phyloP scores from a whole-genome alignment of 2,329 filamentous ascomycete species.

The Coniochaeta prunicola region DNA sequence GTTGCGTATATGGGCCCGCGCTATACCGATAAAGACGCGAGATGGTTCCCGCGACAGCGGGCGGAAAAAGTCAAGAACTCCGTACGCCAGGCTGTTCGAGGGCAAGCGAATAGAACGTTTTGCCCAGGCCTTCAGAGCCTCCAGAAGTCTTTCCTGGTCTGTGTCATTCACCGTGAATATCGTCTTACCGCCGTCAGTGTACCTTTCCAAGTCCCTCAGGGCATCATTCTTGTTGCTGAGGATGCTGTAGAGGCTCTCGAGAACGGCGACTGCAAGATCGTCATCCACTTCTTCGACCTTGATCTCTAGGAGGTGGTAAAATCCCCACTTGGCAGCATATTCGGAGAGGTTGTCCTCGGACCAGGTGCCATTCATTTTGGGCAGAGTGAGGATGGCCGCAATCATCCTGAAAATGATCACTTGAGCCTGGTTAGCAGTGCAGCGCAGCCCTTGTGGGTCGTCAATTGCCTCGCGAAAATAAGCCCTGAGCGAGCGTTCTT shows the following conservation, averaged over 20 bases:
- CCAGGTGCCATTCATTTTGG: not conserved
- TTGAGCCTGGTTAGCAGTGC: not conserved
- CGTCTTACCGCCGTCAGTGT: not conserved
- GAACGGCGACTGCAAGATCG: not conserved
- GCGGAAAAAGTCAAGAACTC: conserved; percentile 3
- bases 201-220: not conserved
- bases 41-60: conserved; percentile 2
- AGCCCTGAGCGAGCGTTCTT: not conserved
- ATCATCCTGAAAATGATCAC: conserved; percentile 3
- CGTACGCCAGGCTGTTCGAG: not conserved
- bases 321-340: not conserved
- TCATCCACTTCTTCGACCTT: not conserved
- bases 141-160: not conserved
- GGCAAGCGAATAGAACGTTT: conserved; percentile 3
- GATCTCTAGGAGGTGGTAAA: not conserved
- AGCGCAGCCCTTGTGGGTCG: not conserved
- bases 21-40: conserved; percentile 3
- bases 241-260: conserved; percentile 1
- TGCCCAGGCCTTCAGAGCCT: conserved; percentile 2
- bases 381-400: not conserved
- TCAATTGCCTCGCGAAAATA: not conserved
- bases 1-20: conserved; percentile 5
- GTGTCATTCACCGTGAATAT: not conserved
- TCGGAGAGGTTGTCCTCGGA: not conserved
- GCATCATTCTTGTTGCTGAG: conserved; percentile 5